These are phyloP conservation scores for Hordeum marinum DNA, from an alignment of 176 grass and related monocot genomes.

Conservation along the genomic window DNA sequence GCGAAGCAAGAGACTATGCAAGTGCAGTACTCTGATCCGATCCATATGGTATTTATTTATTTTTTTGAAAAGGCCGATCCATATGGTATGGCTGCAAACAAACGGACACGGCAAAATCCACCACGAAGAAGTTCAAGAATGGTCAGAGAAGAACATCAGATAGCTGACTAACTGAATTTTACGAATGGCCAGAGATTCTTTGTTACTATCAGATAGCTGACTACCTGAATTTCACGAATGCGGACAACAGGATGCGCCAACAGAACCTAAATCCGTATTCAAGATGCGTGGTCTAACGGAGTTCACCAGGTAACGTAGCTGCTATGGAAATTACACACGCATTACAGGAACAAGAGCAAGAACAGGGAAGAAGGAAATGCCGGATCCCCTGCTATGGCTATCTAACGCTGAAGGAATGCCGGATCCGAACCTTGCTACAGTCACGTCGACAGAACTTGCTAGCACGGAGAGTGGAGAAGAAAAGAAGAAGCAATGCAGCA, in stretches of 20 bases:
- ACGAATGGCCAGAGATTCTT: too few relatives aligned
- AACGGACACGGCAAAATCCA: slow-evolving; percentile 1
- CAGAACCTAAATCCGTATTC: background rate
- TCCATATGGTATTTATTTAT: background rate
- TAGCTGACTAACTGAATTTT: background rate
- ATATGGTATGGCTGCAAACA: background rate
- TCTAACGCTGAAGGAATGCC: background rate
- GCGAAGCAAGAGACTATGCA: background rate
- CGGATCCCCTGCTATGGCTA: too few relatives aligned
- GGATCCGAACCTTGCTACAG: background rate
- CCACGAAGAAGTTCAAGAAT: background rate
- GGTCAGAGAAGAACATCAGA: background rate
- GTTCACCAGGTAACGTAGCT: background rate
- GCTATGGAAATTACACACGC: background rate
- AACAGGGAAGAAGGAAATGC: slow-evolving; percentile 8
- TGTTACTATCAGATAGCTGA: too few relatives aligned
- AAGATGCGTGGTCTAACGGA: background rate
- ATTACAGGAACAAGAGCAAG: background rate
- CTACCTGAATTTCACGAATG: background rate
- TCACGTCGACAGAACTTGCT: background rate
- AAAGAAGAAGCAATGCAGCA: background rate
- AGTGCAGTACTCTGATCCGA: background rate
- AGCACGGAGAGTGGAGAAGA: background rate
- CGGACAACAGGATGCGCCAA: background rate
- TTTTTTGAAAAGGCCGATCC: too few relatives aligned